A percentile compares a stretch with the other conserved stretches of the same genome.
phyloP scores from a whole-genome alignment of 192 early-diverging fungal species.

The Backusella westeae region DNA sequence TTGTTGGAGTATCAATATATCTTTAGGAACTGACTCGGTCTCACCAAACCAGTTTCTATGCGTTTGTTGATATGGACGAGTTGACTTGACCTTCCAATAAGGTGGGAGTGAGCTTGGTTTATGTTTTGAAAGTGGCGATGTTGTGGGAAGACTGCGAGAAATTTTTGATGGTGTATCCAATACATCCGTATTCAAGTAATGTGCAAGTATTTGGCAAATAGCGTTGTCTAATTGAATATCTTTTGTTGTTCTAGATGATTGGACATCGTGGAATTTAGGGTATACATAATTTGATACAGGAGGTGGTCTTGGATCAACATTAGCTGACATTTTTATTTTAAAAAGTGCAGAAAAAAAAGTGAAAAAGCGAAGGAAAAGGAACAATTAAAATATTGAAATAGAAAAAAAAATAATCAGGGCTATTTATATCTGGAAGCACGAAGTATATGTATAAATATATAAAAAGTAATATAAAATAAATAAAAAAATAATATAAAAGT shows the following conservation, averaged over 20 bases:
- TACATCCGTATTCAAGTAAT: background rate
- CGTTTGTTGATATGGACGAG: background rate
- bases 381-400: slow-evolving; percentile 1
- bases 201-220: slow-evolving; percentile 6
- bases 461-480: background rate
- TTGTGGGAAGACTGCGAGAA: background rate
- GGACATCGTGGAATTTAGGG: slow-evolving; percentile 5
- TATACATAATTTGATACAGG: slow-evolving; percentile 13
- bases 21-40: background rate
- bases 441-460: background rate
- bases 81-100: background rate
- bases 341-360: background rate
- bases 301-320: slow-evolving; percentile 7
- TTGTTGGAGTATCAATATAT: background rate
- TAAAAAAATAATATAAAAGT: background rate
- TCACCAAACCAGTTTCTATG: slow-evolving; percentile 2
- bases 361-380: background rate
- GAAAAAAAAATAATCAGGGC: slow-evolving; percentile 1
- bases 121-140: background rate
- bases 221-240: slow-evolving; percentile 4
- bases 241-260: slow-evolving; percentile 11
- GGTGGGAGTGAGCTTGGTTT: background rate
- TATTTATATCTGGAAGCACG: slow-evolving; percentile 4
- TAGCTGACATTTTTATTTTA: slow-evolving; percentile 9
- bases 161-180: background rate